Base-by-base conservation (phyloP, 2,329 filamentous ascomycete species). In the Apiospora malaysiana region DNA sequence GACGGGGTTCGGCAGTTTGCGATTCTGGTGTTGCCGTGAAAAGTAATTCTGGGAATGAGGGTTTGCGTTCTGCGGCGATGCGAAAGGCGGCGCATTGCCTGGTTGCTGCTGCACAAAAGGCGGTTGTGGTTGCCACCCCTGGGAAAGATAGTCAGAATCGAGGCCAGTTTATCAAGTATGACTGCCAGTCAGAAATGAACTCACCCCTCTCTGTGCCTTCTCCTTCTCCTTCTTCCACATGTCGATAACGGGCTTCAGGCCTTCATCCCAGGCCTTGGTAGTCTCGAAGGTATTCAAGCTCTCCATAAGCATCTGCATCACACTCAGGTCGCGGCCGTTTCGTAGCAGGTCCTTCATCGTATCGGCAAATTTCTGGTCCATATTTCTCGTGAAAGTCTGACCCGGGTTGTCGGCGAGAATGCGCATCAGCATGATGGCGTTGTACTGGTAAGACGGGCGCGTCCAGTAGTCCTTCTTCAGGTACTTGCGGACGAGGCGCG, bases 391-490 rank as follows among this genome's bases (percentile, higher is more conserved):
- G 78, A 99, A 99, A 1, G 91, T 94, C 69, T 88, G 87, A 42
- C 95, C 95, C 0, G 96, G 96, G 80, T 99, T 98, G 81, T 98
- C 95, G 76, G 91, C 88, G 74, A 99, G 85, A 78, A 99, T 99
- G 73, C 95, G 92, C 75, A 97, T 87, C 70, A 99, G 88, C 96
- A 98, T 98, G 78, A 98, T 91, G 73, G 94, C 92, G 83, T 98
- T 98, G 87, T 98, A 98, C 82, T 98, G 95, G 75, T 91, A 90
- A 76, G 93, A 90, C 12, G 93, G 85, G 65, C 84, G 85, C 37
- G 82, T 79, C 76, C 82, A 90, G 82, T 93, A 90, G 65, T 95
- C 92, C 75, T 91, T 92, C 76, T 90, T 87, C 72, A 99, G 85
- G 80, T 92, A 95, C 81, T 94, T 95, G 79, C 94, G 92, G 78